Percentiles rank a stretch among this genome's conserved stretches.
phyloP scores from a whole-genome alignment of 2,329 filamentous ascomycete species.

The Ophiostoma australiae region DNA sequence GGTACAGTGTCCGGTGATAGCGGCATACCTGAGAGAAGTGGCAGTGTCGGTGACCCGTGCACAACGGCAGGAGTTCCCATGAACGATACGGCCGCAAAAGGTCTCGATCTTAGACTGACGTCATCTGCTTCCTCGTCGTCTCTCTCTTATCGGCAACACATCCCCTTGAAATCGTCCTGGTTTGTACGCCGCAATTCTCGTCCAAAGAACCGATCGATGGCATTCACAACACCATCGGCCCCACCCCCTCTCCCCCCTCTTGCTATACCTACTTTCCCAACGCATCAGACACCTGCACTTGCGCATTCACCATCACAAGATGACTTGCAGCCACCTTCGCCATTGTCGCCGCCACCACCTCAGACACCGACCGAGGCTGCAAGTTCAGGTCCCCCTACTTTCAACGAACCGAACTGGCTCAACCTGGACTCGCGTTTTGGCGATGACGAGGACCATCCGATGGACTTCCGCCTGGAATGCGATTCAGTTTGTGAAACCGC shows the following conservation, averaged over 20 bases:
- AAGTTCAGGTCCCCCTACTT: background rate
- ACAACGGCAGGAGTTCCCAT: slow-evolving; percentile 17
- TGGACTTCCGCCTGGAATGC: slow-evolving; percentile 19
- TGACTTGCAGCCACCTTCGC: background rate
- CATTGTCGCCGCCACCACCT: background rate
- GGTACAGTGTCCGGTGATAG: background rate
- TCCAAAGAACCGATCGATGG: background rate
- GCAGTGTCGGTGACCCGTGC: slow-evolving; percentile 10
- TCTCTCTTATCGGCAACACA: background rate
- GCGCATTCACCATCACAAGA: background rate
- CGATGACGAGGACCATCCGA: background rate
- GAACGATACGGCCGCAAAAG: slow-evolving; percentile 48
- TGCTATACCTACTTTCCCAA: background rate
- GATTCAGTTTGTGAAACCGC: slow-evolving; percentile 19
- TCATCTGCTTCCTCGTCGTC: slow-evolving; percentile 22
- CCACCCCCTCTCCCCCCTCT: background rate
- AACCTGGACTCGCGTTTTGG: background rate
- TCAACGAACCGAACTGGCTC: slow-evolving; percentile 4
- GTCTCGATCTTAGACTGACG: slow-evolving; percentile 36
- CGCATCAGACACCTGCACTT: background rate
- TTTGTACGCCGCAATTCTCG: background rate
- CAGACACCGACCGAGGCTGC: background rate
- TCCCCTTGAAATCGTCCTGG: slow-evolving; percentile 1
- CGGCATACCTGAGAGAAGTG: slow-evolving; percentile 25
- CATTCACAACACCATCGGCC: background rate